Conservation (phyloP, 2,329 filamentous ascomycete species). For the Fusarium luffae region DNA sequence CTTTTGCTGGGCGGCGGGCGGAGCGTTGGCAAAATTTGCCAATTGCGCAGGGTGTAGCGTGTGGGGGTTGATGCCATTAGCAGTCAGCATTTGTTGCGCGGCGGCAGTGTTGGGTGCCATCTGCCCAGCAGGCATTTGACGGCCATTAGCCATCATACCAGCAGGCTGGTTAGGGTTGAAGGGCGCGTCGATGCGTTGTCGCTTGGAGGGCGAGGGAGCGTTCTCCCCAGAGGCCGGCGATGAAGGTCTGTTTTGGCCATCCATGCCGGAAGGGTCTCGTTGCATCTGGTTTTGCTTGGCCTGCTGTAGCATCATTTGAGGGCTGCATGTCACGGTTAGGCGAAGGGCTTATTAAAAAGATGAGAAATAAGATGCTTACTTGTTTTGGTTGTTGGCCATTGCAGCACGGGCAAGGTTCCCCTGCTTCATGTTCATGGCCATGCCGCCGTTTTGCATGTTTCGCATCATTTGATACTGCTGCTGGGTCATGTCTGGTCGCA, state of each 20-base stretch:
- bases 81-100: slow-evolving; percentile 70
- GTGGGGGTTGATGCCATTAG: slow-evolving; percentile 80
- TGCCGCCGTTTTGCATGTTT: slow-evolving; percentile 69
- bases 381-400: slow-evolving; percentile 80
- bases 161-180: slow-evolving; percentile 77
- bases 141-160: slow-evolving; percentile 78
- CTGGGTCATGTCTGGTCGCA: slow-evolving; percentile 70
- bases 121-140: slow-evolving; percentile 78
- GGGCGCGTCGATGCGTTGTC: slow-evolving; percentile 78
- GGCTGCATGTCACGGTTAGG: slow-evolving; percentile 55
- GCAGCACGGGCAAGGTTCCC: slow-evolving; percentile 76
- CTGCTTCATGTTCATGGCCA: slow-evolving; percentile 69
- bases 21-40: slow-evolving; percentile 67
- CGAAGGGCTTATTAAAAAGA: neutral
- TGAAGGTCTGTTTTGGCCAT: slow-evolving; percentile 81
- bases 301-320: slow-evolving; percentile 78
- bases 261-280: slow-evolving; percentile 86
- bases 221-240: slow-evolving; percentile 88
- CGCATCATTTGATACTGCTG: slow-evolving; percentile 74
- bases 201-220: slow-evolving; percentile 91
- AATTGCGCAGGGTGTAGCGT: slow-evolving; percentile 81
- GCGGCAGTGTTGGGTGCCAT: slow-evolving; percentile 63
- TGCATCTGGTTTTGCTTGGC: slow-evolving; percentile 86
- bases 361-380: slow-evolving; percentile 61
- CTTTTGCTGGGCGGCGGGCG: slow-evolving; percentile 77